Conservation (phyloP, 306 rosid species). For the Erythrophleum fordii region DNA sequence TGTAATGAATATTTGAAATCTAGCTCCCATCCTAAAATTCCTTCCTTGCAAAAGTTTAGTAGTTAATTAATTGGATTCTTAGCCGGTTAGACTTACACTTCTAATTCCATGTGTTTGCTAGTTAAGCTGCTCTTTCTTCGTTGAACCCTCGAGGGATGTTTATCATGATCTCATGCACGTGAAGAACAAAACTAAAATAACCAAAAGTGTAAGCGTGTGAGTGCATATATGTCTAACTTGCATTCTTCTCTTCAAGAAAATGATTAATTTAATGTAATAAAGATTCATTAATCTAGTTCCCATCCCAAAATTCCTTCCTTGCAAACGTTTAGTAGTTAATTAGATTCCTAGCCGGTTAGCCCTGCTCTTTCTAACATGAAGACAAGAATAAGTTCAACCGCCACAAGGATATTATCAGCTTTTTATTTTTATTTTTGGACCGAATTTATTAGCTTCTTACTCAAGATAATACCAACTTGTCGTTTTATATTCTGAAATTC, state of each 20-base stretch:
- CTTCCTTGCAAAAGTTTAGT: background rate
- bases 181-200: no score
- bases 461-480: no score
- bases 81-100: background rate
- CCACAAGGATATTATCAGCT: background rate
- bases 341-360: background rate
- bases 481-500: no score
- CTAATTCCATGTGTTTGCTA: no score
- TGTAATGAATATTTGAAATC: background rate
- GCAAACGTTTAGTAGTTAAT: background rate
- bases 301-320: background rate
- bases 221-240: no score
- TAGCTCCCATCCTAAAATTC: background rate
- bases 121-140: no score
- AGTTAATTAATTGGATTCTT: background rate
- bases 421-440: no score
- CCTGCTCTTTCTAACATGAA: background rate
- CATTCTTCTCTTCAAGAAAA: background rate
- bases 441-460: no score
- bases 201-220: no score
- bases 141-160: no score
- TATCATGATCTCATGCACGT: no score
- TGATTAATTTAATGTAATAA: background rate
- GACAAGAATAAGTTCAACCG: background rate
- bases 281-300: background rate